phyloP scores from a whole-genome alignment of 257 asterid species.

The Solanum chiquidenum region DNA sequence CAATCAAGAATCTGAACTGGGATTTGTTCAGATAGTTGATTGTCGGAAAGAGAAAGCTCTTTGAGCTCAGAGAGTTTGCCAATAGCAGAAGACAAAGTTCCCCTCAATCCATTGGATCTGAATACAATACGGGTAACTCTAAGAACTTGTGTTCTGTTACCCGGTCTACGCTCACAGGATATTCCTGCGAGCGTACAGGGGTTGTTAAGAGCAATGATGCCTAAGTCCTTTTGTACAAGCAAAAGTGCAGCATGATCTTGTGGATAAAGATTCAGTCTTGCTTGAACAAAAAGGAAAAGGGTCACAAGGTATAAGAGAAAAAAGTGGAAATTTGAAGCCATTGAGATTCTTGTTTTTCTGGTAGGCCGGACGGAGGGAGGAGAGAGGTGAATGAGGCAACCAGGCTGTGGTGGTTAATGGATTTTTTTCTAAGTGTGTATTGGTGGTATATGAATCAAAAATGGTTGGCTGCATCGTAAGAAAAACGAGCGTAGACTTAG shows the following conservation, averaged over 20 bases:
- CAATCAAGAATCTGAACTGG: constrained; percentile 55
- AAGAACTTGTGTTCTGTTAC: constrained; percentile 29
- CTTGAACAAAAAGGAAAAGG: constrained; percentile 15
- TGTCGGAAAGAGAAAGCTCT: constrained; percentile 50
- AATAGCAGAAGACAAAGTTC: constrained; percentile 53
- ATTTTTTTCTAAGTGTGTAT: neutral
- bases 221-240: constrained; percentile 23
- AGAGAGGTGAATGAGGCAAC: neutral
- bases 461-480: neutral
- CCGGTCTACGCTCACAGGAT: constrained; percentile 36
- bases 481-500: neutral
- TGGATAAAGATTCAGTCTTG: constrained; percentile 28
- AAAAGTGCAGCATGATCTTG: constrained; percentile 29
- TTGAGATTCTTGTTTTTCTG: neutral
- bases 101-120: constrained; percentile 30
- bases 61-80: constrained; percentile 57
- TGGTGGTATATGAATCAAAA: neutral
- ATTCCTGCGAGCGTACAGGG: constrained; percentile 51
- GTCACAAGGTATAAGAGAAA: constrained; percentile 16
- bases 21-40: constrained; percentile 36
- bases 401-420: neutral
- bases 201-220: constrained; percentile 3
- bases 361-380: neutral
- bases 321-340: constrained; percentile 22
- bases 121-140: constrained; percentile 51